Conservation (phyloP, 495 filamentous ascomycete species). For the Glutinoglossum americanum region DNA sequence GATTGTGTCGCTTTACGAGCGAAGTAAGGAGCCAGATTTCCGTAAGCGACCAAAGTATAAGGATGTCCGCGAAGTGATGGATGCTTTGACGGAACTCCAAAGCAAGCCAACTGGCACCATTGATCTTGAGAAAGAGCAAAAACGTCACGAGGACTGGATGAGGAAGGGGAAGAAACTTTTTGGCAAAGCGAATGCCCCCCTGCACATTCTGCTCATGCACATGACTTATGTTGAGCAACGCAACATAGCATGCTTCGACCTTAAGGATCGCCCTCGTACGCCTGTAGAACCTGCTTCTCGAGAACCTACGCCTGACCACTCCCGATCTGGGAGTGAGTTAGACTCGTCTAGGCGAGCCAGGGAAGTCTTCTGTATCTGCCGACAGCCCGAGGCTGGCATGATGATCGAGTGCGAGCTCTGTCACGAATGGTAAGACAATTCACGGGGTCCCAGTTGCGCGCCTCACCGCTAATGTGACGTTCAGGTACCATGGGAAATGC, state of each 20-base stretch:
- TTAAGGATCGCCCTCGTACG: constrained; percentile 69
- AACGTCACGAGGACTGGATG: constrained; percentile 98
- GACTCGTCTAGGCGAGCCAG: constrained; percentile 11
- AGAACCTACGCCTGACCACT: constrained; percentile 44
- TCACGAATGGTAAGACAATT: constrained; percentile 65
- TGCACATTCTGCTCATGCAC: constrained; percentile 82
- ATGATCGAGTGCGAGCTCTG: constrained; percentile 99
- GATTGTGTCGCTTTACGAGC: constrained; percentile 58
- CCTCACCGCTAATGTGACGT: background rate
- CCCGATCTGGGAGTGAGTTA: constrained; percentile 1
- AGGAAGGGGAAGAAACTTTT: constrained; percentile 94
- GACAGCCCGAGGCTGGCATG: constrained; percentile 81
- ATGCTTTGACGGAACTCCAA: constrained; percentile 65
- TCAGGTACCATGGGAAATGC: constrained; percentile 95
- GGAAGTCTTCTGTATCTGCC: constrained; percentile 95
- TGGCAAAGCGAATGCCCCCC: constrained; percentile 89
- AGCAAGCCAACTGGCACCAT: constrained; percentile 79
- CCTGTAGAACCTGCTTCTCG: constrained; percentile 84
- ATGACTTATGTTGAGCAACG: constrained; percentile 84
- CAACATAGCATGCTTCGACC: constrained; percentile 79
- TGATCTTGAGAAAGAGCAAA: constrained; percentile 87
- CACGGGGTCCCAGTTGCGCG: background rate
- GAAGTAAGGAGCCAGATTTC: constrained; percentile 51
- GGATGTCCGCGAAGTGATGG: constrained; percentile 76
- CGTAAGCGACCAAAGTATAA: constrained; percentile 70